Evolutionary conservation across 2,329 filamentous ascomycete species (phyloP).

Genomic region (Akanthomyces muscarius): DNA sequence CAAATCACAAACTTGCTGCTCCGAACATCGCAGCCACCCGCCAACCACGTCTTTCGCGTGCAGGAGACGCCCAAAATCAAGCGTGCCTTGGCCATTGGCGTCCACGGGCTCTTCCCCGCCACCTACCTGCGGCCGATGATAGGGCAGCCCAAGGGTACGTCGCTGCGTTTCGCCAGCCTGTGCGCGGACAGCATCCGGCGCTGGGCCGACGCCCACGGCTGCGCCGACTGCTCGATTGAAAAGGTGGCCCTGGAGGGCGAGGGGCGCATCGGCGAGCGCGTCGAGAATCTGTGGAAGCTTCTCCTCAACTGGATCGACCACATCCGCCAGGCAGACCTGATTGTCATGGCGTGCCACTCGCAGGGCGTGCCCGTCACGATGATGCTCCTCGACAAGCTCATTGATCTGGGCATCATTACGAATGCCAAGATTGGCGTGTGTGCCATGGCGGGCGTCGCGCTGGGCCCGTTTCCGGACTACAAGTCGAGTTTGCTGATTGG

Average conservation of each 20-base stretch:
- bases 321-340: conserved; percentile 80
- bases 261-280: conserved; percentile 82
- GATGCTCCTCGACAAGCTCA: conserved; percentile 88
- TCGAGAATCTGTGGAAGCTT: conserved; percentile 90
- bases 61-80: conserved; percentile 69
- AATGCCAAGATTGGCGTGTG: conserved; percentile 79
- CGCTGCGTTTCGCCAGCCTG: conserved; percentile 85
- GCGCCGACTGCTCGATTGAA: conserved; percentile 75
- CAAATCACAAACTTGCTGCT: conserved; percentile 58
- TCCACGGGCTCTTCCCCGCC: conserved; percentile 92
- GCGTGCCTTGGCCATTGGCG: conserved; percentile 86
- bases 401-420: conserved; percentile 81
- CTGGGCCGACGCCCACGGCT: conserved; percentile 74
- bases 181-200: conserved; percentile 77
- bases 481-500: conserved; percentile 85
- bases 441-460: conserved; percentile 84
- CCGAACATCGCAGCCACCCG: conserved; percentile 51
- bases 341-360: conserved; percentile 89
- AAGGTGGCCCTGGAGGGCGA: conserved; percentile 94
- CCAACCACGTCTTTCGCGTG: conserved; percentile 68
- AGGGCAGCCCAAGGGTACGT: conserved; percentile 92
- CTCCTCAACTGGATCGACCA: conserved; percentile 93
- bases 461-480: conserved; percentile 90
- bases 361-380: conserved; percentile 92
- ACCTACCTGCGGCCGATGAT: conserved; percentile 83